Evolutionary conservation across 805 yeast genomes (phyloP).

Genomic region (Schwanniomyces polymorphus): DNA sequence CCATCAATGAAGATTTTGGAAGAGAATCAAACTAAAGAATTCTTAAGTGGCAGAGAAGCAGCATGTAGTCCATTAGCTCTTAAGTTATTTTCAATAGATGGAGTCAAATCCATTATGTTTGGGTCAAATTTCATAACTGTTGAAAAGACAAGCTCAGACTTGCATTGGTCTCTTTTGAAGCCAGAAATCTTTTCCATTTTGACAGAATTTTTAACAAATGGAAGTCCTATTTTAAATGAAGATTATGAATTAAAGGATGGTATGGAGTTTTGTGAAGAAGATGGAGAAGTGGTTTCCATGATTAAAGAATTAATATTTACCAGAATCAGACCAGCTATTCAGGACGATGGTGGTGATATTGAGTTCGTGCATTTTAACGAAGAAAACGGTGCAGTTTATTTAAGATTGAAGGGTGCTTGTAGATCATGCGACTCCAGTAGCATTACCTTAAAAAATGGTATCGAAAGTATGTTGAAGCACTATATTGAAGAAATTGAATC

Average conservation of each 20-base stretch:
- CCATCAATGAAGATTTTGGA: slow-evolving; percentile 70
- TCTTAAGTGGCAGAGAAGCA: slow-evolving; percentile 74
- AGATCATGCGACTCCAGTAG: slow-evolving; percentile 69
- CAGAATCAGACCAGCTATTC: slow-evolving; percentile 83
- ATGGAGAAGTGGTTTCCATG: slow-evolving; percentile 65
- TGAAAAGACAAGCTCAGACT: slow-evolving; percentile 55
- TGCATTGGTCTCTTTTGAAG: slow-evolving; percentile 60
- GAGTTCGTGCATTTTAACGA: slow-evolving; percentile 61
- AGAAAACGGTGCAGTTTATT: slow-evolving; percentile 55
- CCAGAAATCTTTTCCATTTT: slow-evolving; percentile 65
- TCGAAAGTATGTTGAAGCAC: slow-evolving; percentile 69
- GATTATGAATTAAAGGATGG: slow-evolving; percentile 28
- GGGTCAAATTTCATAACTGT: slow-evolving; percentile 85
- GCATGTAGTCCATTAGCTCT: slow-evolving; percentile 73
- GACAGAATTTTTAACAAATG: slow-evolving; percentile 56
- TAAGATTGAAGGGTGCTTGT: slow-evolving; percentile 68
- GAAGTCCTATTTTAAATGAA: slow-evolving; percentile 52
- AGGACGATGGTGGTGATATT: slow-evolving; percentile 93
- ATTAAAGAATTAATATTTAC: slow-evolving; percentile 70
- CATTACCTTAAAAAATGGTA: slow-evolving; percentile 66
- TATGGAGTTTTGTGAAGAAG: slow-evolving; percentile 53
- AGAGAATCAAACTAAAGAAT: slow-evolving; percentile 69
- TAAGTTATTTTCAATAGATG: slow-evolving; percentile 72
- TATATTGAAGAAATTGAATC: slow-evolving; percentile 66
- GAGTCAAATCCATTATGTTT: slow-evolving; percentile 72